Evolutionary conservation across 1,139 yeast genomes (phyloP).

Genomic region (Groenewaldozyma sp.): DNA sequence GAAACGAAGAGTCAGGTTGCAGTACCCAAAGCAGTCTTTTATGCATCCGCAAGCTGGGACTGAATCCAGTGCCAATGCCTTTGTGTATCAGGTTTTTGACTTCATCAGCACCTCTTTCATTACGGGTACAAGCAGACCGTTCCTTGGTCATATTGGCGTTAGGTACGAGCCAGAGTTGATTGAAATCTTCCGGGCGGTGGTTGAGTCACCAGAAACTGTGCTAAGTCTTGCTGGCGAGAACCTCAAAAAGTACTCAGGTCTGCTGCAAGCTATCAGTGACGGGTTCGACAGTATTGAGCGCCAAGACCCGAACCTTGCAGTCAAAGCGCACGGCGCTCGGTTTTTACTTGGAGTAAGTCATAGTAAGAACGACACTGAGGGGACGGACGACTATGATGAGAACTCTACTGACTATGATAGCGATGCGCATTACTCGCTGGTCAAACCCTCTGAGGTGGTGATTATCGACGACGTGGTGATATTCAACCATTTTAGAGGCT

Average conservation of each 20-base stretch:
- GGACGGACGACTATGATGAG: slow-evolving; percentile 13
- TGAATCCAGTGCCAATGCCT: slow-evolving; percentile 8
- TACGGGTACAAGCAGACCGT: slow-evolving; percentile 24
- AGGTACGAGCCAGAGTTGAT: slow-evolving; percentile 27
- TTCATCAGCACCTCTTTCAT: slow-evolving; percentile 26
- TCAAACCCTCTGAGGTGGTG: slow-evolving; percentile 25
- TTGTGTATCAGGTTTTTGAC: slow-evolving; percentile 18
- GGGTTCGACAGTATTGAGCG: slow-evolving; percentile 9
- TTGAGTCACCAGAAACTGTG: slow-evolving; percentile 22
- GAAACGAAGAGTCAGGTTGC: slow-evolving; percentile 7
- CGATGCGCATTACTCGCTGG: slow-evolving; percentile 16
- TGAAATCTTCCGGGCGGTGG: slow-evolving; percentile 27
- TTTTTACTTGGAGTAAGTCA: slow-evolving; percentile 27
- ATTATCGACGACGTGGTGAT: slow-evolving; percentile 33
- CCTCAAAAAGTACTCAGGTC: background rate
- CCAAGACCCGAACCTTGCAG: slow-evolving; percentile 20
- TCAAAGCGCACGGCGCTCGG: slow-evolving; percentile 22
- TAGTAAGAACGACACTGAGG: slow-evolving; percentile 9
- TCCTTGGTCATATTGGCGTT: slow-evolving; percentile 29
- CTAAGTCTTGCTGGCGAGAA: background rate
- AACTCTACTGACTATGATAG: slow-evolving; percentile 13
- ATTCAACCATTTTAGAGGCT: slow-evolving; percentile 29
- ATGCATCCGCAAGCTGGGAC: slow-evolving; percentile 11
- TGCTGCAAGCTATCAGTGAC: slow-evolving; percentile 1
- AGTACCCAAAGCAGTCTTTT: slow-evolving; percentile 21